Evolutionary conservation across 1,284 basidiomycete genomes (phyloP).

Genomic region (Wolfiporia cocos): DNA sequence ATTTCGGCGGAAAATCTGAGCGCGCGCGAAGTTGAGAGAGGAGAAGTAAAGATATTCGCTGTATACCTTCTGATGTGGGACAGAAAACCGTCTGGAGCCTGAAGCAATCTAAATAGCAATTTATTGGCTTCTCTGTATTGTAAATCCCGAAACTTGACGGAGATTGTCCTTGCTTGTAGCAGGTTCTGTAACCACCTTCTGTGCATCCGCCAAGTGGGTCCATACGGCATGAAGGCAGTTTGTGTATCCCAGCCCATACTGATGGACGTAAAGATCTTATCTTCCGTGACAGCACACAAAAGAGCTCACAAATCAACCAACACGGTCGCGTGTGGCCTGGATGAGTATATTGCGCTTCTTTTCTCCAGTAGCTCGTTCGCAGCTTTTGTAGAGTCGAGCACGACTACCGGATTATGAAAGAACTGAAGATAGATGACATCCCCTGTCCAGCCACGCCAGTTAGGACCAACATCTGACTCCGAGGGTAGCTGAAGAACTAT

Average conservation of each 20-base stretch:
- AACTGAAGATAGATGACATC: conserved; percentile 16
- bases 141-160: conserved; percentile 18
- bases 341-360: conserved; percentile 13
- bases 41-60: too few relatives aligned
- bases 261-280: background rate
- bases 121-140: conserved; percentile 21
- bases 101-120: conserved; percentile 20
- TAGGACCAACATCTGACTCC: too few relatives aligned
- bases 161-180: conserved; percentile 18
- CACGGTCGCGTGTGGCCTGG: conserved; percentile 8
- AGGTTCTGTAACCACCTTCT: conserved; percentile 24
- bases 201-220: conserved; percentile 24
- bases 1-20: conserved; percentile 10
- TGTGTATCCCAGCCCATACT: conserved; percentile 24
- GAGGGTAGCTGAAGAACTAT: background rate
- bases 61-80: conserved; percentile 22
- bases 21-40: background rate
- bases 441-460: conserved; percentile 6
- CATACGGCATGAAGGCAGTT: conserved; percentile 21
- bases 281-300: background rate
- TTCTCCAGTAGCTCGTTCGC: conserved; percentile 18
- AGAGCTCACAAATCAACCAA: conserved; percentile 3
- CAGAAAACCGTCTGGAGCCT: conserved; percentile 18
- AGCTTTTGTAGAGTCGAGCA: conserved; percentile 15
- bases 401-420: conserved; percentile 13